phyloP scores from a whole-genome alignment of 2,329 filamentous ascomycete species.

The Cordyceps javanica region DNA sequence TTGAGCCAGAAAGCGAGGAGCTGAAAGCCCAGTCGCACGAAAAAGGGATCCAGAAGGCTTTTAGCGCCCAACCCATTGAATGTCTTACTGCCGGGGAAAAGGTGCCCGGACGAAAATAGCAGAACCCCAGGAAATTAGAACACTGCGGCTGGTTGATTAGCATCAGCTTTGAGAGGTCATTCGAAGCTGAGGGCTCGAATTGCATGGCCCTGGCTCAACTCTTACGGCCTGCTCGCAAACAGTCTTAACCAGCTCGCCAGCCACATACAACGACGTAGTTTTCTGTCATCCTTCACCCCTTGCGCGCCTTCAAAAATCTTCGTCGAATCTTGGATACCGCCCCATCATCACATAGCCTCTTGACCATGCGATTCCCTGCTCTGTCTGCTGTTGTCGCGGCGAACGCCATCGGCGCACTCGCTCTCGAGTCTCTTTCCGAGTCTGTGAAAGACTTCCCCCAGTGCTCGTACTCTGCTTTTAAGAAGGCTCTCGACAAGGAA shows the following conservation, averaged over 20 bases:
- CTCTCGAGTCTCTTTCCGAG: slow-evolving; percentile 3
- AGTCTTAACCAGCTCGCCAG: not conserved
- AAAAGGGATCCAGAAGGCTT: not conserved
- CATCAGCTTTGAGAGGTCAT: not conserved
- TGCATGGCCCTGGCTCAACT: not conserved
- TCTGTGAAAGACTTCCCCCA: slow-evolving; percentile 7
- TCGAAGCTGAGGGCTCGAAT: not conserved
- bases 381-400: not conserved
- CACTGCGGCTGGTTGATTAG: not conserved
- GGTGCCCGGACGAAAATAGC: not conserved
- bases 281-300: not conserved
- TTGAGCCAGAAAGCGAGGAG: slow-evolving; percentile 4
- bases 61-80: not conserved
- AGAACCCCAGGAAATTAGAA: not conserved
- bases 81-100: not conserved
- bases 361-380: slow-evolving; percentile 1
- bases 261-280: not conserved
- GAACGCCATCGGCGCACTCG: slow-evolving; percentile 5
- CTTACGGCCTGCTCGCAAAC: not conserved
- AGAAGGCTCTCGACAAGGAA: slow-evolving; percentile 4
- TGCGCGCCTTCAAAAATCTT: not conserved
- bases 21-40: not conserved
- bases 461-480: slow-evolving; percentile 6
- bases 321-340: not conserved
- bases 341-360: not conserved